Evolutionary conservation across 2,329 filamentous ascomycete species (phyloP).

Genomic region (Nothophoma quercina): DNA sequence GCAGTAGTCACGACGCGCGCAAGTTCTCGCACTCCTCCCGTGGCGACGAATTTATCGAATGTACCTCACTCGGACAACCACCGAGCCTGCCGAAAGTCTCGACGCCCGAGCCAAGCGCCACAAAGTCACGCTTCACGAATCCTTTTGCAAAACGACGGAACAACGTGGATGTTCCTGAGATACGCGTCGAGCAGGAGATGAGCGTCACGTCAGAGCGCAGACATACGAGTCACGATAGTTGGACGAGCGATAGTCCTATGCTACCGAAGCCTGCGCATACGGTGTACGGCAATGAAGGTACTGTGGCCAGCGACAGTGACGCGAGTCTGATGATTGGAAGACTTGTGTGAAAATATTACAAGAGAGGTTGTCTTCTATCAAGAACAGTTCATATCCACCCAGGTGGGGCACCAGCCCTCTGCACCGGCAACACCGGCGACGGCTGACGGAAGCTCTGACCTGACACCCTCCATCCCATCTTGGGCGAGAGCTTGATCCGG

Average conservation of each 20-base stretch:
- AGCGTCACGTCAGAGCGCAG: slow-evolving; percentile 27
- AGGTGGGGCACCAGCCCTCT: background rate
- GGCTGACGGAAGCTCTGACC: slow-evolving; percentile 3
- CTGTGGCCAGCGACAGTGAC: slow-evolving; percentile 21
- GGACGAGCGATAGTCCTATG: slow-evolving; percentile 26
- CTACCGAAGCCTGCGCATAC: slow-evolving; percentile 28
- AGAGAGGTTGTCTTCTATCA: too few relatives aligned
- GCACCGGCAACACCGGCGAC: background rate
- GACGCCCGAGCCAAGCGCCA: slow-evolving; percentile 12
- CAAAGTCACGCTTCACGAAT: slow-evolving; percentile 22
- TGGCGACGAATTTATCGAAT: slow-evolving; percentile 31
- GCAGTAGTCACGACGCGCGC: slow-evolving; percentile 10
- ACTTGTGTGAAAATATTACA: slow-evolving; percentile 29
- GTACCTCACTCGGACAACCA: slow-evolving; percentile 19
- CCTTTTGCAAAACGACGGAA: slow-evolving; percentile 21
- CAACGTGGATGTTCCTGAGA: slow-evolving; percentile 24
- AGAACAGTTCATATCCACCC: background rate
- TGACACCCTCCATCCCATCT: slow-evolving; percentile 27
- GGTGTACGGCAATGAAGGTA: slow-evolving; percentile 18
- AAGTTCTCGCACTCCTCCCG: slow-evolving; percentile 28
- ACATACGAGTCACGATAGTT: slow-evolving; percentile 30
- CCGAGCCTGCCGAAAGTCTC: slow-evolving; percentile 16
- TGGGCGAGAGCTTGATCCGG: slow-evolving; percentile 17
- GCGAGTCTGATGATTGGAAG: slow-evolving; percentile 28
- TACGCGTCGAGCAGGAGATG: slow-evolving; percentile 36